Percentiles rank a stretch among this genome's conserved stretches.
Conservation (phyloP, 2,329 filamentous ascomycete species). For the Fusarium mangiferae region DNA sequence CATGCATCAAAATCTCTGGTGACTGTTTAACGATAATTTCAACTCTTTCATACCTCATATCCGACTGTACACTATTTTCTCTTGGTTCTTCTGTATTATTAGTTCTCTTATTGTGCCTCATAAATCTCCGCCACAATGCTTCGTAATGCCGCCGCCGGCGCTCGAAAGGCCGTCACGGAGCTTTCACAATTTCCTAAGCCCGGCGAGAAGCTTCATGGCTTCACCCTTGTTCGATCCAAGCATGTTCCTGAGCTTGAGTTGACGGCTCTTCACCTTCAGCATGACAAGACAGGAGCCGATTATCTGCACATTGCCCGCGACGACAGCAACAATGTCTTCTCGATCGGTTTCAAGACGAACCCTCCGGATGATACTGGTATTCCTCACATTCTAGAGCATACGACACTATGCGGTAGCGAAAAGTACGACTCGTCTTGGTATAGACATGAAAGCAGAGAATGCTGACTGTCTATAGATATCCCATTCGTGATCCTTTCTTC, state of each 20-base stretch:
- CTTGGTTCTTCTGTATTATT: conserved; percentile 34
- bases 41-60: conserved; percentile 9
- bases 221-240: conserved; percentile 88
- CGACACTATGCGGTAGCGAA: conserved; percentile 92
- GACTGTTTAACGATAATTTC: conserved; percentile 21
- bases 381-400: conserved; percentile 97
- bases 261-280: conserved; percentile 88
- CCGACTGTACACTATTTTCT: conserved; percentile 29
- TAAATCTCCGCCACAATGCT: conserved; percentile 54
- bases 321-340: conserved; percentile 99
- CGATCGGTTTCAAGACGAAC: conserved; percentile 99
- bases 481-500: conserved; percentile 99
- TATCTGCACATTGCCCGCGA: conserved; percentile 95
- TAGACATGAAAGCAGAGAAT: background rate
- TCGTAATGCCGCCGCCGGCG: conserved; percentile 62
- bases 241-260: conserved; percentile 94
- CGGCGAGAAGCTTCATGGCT: conserved; percentile 90
- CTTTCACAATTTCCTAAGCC: conserved; percentile 79
- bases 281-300: conserved; percentile 95
- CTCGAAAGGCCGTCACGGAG: conserved; percentile 76
- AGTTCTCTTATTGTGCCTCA: conserved; percentile 4
- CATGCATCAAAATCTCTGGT: conserved; percentile 41
- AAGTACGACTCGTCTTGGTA: conserved; percentile 66
- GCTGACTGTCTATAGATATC: conserved; percentile 72
- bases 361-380: conserved; percentile 96